Evolutionary conservation across 805 yeast species (phyloP).

Genomic region (Metschnikowia rubicola): DNA sequence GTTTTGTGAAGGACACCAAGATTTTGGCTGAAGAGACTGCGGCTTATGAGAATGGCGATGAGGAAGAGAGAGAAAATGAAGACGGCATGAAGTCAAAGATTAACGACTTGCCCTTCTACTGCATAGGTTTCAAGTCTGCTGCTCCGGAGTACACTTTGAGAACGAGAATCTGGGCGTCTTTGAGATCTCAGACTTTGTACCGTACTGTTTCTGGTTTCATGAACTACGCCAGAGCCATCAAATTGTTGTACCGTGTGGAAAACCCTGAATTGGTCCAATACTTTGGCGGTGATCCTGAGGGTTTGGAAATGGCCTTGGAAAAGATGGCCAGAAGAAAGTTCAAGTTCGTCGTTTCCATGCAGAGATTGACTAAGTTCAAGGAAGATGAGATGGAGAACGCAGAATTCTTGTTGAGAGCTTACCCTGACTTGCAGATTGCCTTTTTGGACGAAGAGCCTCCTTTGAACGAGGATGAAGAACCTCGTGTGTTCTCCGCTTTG

Average conservation of each 20-base stretch:
- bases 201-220: conserved; percentile 47
- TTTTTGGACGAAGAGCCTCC: conserved; percentile 59
- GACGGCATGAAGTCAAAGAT: conserved; percentile 75
- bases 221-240: conserved; percentile 47
- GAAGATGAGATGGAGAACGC: conserved; percentile 57
- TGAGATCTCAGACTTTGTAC: conserved; percentile 45
- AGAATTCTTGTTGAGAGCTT: conserved; percentile 58
- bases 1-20: conserved; percentile 56
- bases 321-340: conserved; percentile 61
- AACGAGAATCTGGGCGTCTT: conserved; percentile 47
- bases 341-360: conserved; percentile 64
- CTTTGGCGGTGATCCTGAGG: conserved; percentile 98
- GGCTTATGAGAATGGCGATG: conserved; percentile 60
- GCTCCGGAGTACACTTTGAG: conserved; percentile 46
- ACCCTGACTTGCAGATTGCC: conserved; percentile 64
- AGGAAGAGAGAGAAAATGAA: conserved; percentile 44
- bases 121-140: conserved; percentile 47
- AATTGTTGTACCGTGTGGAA: conserved; percentile 46
- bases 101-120: conserved; percentile 49
- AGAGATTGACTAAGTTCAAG: conserved; percentile 50
- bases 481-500: conserved; percentile 56
- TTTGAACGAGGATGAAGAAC: conserved; percentile 47
- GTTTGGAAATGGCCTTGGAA: conserved; percentile 90
- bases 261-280: conserved; percentile 75
- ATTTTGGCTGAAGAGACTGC: conserved; percentile 64